Conservation (phyloP, 805 yeast genomes). For the Candida glaebosa region DNA sequence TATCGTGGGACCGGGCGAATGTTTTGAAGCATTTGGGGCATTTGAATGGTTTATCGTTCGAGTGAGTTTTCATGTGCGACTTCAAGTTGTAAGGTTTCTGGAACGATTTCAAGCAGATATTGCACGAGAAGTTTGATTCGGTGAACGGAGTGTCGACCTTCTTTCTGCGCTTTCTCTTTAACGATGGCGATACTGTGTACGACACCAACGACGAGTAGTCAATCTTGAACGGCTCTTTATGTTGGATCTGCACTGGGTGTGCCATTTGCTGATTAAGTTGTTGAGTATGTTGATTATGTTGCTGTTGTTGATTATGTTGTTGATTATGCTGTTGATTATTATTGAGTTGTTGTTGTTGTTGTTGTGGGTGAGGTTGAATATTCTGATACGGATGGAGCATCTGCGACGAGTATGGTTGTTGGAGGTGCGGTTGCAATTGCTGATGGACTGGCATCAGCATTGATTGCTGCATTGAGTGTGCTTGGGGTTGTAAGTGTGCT, state of each 20-base stretch:
- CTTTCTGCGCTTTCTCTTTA: slow-evolving; percentile 26
- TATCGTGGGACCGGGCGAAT: slow-evolving; percentile 76
- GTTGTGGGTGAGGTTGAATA: slow-evolving; percentile 1
- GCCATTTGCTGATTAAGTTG: not conserved
- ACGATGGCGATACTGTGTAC: slow-evolving; percentile 29
- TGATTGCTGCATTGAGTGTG: slow-evolving; percentile 2
- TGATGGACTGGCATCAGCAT: slow-evolving; percentile 2
- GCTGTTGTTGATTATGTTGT: slow-evolving; percentile 4
- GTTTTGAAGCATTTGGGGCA: slow-evolving; percentile 63
- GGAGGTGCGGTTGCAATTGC: not conserved
- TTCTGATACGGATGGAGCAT: slow-evolving; percentile 1
- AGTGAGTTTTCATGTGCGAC: slow-evolving; percentile 51
- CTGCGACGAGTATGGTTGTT: slow-evolving; percentile 1
- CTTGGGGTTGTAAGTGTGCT: not conserved
- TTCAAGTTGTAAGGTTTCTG: slow-evolving; percentile 48
- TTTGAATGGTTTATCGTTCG: slow-evolving; percentile 65
- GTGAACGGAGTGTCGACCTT: slow-evolving; percentile 7
- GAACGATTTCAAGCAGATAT: slow-evolving; percentile 42
- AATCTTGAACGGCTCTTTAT: slow-evolving; percentile 13
- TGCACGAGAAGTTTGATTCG: slow-evolving; percentile 31
- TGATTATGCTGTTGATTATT: slow-evolving; percentile 3
- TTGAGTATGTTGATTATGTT: slow-evolving; percentile 6
- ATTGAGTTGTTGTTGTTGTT: not conserved
- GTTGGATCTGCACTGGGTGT: not conserved
- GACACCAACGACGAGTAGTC: slow-evolving; percentile 34